phyloP scores from a whole-genome alignment of 805 yeast species.

The Clavispora vitiphila region DNA sequence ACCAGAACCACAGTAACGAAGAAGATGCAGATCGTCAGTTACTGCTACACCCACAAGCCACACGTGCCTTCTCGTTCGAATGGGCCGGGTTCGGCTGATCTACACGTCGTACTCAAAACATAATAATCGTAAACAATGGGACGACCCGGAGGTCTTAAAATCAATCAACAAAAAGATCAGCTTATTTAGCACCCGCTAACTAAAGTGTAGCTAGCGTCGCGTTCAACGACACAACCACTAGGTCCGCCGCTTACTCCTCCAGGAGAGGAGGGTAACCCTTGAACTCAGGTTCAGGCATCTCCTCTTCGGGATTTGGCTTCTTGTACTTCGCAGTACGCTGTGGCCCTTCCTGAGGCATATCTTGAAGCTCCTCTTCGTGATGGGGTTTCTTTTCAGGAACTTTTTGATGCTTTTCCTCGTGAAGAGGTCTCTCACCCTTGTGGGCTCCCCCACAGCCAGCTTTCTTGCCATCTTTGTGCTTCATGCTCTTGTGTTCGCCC shows the following conservation, averaged over 20 bases:
- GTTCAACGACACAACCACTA: too few relatives aligned
- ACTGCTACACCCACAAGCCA: slow-evolving; percentile 3
- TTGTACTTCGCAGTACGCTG: background rate
- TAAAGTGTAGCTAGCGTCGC: background rate
- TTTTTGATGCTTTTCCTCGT: background rate
- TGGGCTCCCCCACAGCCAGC: background rate
- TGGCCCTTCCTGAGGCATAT: background rate
- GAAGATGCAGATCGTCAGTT: background rate
- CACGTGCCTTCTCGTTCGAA: slow-evolving; percentile 66
- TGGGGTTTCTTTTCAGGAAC: too few relatives aligned
- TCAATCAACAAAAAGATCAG: too few relatives aligned
- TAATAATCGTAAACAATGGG: background rate
- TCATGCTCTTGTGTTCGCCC: background rate
- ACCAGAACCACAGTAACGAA: slow-evolving; percentile 19
- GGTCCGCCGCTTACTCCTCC: background rate
- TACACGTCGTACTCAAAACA: background rate
- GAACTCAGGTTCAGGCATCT: background rate
- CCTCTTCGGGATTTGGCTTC: background rate
- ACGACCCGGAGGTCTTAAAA: background rate
- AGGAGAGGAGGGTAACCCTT: background rate
- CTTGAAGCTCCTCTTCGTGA: too few relatives aligned
- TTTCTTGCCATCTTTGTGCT: background rate
- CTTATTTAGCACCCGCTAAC: too few relatives aligned
- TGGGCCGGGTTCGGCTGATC: slow-evolving; percentile 95
- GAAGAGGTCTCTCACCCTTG: background rate